phyloP scores from a whole-genome alignment of 225 moss, liverwort and hornwort species.

The Sphagnum contortum region DNA sequence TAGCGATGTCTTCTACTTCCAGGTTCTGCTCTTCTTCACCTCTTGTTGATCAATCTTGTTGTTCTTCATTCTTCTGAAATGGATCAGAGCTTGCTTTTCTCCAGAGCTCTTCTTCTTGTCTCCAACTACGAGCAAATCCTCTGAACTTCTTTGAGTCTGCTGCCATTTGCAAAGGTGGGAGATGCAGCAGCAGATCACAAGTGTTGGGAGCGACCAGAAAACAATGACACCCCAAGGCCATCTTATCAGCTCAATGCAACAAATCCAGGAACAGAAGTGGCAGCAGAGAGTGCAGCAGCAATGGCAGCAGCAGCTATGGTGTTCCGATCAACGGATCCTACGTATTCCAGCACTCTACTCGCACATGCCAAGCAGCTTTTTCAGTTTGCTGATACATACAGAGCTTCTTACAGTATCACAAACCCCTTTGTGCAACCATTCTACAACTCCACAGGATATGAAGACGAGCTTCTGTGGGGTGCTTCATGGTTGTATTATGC shows the following conservation, averaged over 20 bases:
- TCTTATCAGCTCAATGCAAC: constrained; percentile 34
- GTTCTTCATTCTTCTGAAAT: background rate
- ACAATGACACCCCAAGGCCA: constrained; percentile 27
- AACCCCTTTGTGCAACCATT: constrained; percentile 22
- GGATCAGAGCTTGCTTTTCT: background rate
- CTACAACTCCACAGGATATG: constrained; percentile 38
- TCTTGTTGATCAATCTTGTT: background rate
- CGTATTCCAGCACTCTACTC: constrained; percentile 38
- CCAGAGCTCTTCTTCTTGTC: too few relatives aligned
- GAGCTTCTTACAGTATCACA: constrained; percentile 27
- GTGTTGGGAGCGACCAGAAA: constrained; percentile 67
- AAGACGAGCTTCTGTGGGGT: constrained; percentile 70
- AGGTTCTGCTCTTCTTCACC: constrained; percentile 9
- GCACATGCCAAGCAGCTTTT: constrained; percentile 40
- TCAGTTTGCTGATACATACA: constrained; percentile 30
- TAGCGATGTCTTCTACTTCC: constrained; percentile 36
- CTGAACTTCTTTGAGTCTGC: too few relatives aligned
- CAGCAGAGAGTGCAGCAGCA: constrained; percentile 66
- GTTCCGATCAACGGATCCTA: constrained; percentile 30
- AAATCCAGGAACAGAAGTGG: constrained; percentile 53
- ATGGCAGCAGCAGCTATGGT: constrained; percentile 60
- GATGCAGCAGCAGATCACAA: constrained; percentile 49
- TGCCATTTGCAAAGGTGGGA: constrained; percentile 31
- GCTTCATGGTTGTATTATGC: constrained; percentile 62
- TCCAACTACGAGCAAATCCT: too few relatives aligned